phyloP scores from a whole-genome alignment of 805 yeast genomes.

The Metschnikowia colocasiae region DNA sequence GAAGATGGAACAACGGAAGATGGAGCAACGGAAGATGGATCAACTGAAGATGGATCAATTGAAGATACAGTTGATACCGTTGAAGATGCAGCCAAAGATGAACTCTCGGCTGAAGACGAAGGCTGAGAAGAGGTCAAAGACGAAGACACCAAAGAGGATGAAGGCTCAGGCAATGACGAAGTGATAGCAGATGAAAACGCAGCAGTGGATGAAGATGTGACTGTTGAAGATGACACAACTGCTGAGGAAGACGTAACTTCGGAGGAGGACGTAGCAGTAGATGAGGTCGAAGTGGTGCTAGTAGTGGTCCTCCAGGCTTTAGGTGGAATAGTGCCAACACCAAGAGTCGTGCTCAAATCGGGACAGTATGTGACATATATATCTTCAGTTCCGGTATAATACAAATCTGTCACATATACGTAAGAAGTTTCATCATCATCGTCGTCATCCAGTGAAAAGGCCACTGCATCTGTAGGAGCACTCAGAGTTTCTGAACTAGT shows the following conservation, averaged over 20 bases:
- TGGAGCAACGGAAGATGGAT: no score
- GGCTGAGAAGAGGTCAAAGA: not conserved
- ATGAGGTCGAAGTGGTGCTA: not conserved
- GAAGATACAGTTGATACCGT: no score
- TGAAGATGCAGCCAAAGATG: not conserved
- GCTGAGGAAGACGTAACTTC: no score
- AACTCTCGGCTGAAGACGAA: not conserved
- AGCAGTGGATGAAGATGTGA: not conserved
- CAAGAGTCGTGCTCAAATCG: slow-evolving; percentile 5
- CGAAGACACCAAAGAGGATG: not conserved
- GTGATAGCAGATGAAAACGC: not conserved
- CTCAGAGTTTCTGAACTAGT: not conserved
- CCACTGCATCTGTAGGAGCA: not conserved
- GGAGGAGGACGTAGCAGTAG: not conserved
- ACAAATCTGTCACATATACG: not conserved
- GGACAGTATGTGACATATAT: slow-evolving; percentile 7
- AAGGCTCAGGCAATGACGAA: not conserved
- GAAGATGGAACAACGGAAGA: no score
- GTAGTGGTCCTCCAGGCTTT: not conserved
- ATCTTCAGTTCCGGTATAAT: not conserved
- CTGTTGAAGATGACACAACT: no score
- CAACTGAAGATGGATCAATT: no score
- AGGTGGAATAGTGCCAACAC: slow-evolving; percentile 2
- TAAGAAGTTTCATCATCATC: not conserved
- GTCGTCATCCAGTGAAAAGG: not conserved